Conservation (phyloP, 179 eudicot genomes). For the Camellia oleifera region DNA sequence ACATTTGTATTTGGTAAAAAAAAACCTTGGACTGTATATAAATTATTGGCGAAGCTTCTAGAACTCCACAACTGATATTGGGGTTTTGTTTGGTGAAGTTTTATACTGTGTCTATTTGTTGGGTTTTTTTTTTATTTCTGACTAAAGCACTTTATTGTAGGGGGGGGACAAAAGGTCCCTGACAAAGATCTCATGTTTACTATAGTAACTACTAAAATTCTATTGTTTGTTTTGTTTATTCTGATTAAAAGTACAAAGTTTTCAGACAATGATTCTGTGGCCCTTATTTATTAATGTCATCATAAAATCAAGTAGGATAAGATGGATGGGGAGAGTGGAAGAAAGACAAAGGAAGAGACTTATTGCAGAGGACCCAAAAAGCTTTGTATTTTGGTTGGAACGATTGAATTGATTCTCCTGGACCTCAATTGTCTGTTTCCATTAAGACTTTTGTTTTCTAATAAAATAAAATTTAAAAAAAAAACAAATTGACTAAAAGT, state of each 20-base stretch:
- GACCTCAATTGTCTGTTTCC: constrained; percentile 10
- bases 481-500: constrained; percentile 3
- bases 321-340: not conserved
- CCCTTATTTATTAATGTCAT: not conserved
- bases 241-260: constrained; percentile 17
- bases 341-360: not conserved
- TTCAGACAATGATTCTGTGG: constrained; percentile 26
- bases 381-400: constrained; percentile 13
- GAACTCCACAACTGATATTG: not conserved
- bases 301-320: not conserved
- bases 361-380: constrained; percentile 8
- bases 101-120: not conserved
- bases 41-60: not conserved
- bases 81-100: not conserved
- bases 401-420: constrained; percentile 13
- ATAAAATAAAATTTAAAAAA: no score
- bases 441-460: not conserved
- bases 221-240: not conserved
- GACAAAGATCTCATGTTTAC: not conserved
- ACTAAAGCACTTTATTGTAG: not conserved
- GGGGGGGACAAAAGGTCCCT: constrained; percentile 7
- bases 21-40: not conserved
- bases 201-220: not conserved
- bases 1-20: no score
- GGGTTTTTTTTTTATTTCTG: not conserved